A percentile compares a stretch with the other conserved stretches of the same genome.
Evolutionary conservation across 2,329 filamentous ascomycete species (phyloP).

Genomic region (Pseudocercospora fuligena): DNA sequence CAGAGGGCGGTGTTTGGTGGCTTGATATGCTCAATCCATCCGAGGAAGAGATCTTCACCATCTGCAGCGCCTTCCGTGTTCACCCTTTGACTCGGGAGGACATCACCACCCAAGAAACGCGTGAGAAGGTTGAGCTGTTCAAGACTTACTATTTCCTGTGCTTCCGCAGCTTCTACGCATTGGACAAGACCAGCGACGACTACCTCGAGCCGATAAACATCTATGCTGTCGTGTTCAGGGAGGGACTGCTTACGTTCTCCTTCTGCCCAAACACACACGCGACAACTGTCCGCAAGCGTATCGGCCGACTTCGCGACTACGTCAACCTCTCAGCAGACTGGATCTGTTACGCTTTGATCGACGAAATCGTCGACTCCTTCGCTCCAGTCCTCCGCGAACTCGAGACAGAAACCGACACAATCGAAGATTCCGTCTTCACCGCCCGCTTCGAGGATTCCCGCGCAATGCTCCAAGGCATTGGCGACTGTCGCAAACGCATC

Average conservation of each 20-base stretch:
- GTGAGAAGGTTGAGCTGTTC: conserved; percentile 98
- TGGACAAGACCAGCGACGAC: conserved; percentile 76
- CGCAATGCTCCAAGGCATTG: conserved; percentile 83
- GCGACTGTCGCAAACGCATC: conserved; percentile 88
- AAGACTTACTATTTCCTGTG: conserved; percentile 97
- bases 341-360: conserved; percentile 98
- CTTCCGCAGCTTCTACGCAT: conserved; percentile 89
- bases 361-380: conserved; percentile 97
- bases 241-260: conserved; percentile 93
- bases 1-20: conserved; percentile 93
- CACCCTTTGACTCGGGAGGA: conserved; percentile 96
- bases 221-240: conserved; percentile 94
- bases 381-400: conserved; percentile 86
- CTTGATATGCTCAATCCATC: conserved; percentile 90
- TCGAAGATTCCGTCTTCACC: conserved; percentile 94
- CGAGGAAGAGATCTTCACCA: conserved; percentile 82
- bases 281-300: conserved; percentile 85
- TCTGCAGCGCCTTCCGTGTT: conserved; percentile 93
- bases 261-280: conserved; percentile 88
- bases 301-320: conserved; percentile 91
- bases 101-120: conserved; percentile 91
- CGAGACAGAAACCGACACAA: conserved; percentile 85
- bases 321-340: conserved; percentile 94
- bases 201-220: conserved; percentile 95
- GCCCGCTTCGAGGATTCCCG: conserved; percentile 89